Conservation (phyloP, 2,329 filamentous ascomycete genomes). For the Dactylellina drechsleri region DNA sequence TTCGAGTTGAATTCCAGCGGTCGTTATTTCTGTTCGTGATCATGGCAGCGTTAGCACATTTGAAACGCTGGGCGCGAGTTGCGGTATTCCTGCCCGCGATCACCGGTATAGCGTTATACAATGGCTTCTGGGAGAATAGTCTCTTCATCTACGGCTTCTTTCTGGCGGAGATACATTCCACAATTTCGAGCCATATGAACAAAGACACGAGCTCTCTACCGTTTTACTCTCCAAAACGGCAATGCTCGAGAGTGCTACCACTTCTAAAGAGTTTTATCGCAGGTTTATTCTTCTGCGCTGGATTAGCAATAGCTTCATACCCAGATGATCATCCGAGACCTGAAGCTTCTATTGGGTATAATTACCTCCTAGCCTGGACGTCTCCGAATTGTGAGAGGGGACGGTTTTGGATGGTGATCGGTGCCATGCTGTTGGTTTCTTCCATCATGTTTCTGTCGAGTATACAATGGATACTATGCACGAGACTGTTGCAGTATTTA, state of each 20-base stretch:
- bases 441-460: not conserved
- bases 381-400: too few species aligned
- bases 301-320: not conserved
- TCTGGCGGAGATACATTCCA: constrained; percentile 4
- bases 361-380: too few species aligned
- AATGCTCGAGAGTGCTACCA: not conserved
- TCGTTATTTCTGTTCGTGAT: constrained; percentile 1
- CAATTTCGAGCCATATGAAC: not conserved
- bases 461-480: constrained; percentile 1
- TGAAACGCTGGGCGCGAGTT: constrained; percentile 6
- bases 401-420: not conserved
- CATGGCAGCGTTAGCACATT: not conserved
- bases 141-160: constrained; percentile 11
- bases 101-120: not conserved
- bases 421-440: not conserved
- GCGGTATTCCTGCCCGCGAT: not conserved
- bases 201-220: not conserved
- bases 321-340: too few species aligned
- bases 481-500: not conserved
- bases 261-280: not conserved
- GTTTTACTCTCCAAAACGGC: not conserved
- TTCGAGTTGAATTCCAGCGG: constrained; percentile 1
- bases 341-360: too few species aligned
- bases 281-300: not conserved
- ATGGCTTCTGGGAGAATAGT: not conserved